Base-by-base conservation (phyloP, 768 basidiomycete genomes). In the Nevesoporus exiguus region DNA sequence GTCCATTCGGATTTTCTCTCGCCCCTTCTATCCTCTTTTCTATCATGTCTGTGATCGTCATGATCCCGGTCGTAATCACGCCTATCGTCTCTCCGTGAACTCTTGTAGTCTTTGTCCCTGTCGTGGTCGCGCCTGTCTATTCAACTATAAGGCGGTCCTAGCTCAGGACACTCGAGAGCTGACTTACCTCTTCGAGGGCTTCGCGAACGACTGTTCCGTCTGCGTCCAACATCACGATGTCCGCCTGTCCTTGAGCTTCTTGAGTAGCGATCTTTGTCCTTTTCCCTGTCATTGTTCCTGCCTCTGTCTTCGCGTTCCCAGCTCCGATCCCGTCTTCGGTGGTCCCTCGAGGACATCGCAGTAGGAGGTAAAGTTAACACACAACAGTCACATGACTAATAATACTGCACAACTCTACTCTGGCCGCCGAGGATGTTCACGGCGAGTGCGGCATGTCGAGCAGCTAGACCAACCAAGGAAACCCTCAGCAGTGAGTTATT, bases 261-360 rank as follows among this genome's bases (percentile, higher is more conserved):
- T 25, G 78, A 64, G 48, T 79, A 70, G 22, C 80, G 73, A 55
- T 80, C 77, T 33, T 73, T 72, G 49, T 77, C 70, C 11, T 34
- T 52, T 30, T 43, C 31, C 24, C 61, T 61, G 37, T 73, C 42
- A 14, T 54, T 52, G 40, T 59, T 61, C 15, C 61, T 59, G 47
- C 64, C 61, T 7, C 72, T 63, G 43, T 71, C 69, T 61, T 72
- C 73, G 30, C 72, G 76, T 55, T 86, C 85, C 81, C 84, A 82
- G 63, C 84, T 84, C 60, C 83, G 70, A 62, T 86, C 85, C 55
- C 81, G 79, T 66, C 79, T 72, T 64, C 81, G 76, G 60, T 77
- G 68, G 57, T 82, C 81, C 58, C 81, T 80, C 51, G 81, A 82
- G 58, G 84, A 81, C 84, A 87, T 71, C n/a, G 61, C 53, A 43